Percentiles rank a stretch among this genome's conserved stretches.
Conservation (phyloP, 345 rosid species). For the Salix dunnii region DNA sequence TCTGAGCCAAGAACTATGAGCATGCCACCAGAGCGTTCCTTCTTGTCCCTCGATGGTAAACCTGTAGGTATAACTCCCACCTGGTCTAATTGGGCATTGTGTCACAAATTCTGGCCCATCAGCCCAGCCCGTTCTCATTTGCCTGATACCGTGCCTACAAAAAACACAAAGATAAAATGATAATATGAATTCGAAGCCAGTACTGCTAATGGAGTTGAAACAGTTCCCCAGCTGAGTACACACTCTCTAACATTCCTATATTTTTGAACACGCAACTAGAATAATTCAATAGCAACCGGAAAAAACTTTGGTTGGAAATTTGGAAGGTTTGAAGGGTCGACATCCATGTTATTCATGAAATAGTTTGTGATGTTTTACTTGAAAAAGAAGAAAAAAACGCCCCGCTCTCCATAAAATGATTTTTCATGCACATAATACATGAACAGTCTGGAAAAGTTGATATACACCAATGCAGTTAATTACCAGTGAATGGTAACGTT, state of each 20-base stretch:
- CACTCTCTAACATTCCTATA: too few species aligned
- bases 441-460: background rate
- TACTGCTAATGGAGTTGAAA: too few species aligned
- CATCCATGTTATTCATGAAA: too few species aligned
- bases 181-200: too few species aligned
- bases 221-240: too few species aligned
- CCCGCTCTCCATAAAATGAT: background rate
- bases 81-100: conserved; percentile 92
- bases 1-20: conserved; percentile 96
- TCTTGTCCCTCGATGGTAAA: conserved; percentile 82
- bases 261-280: background rate
- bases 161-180: too few species aligned
- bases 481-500: conserved; percentile 93
- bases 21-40: conserved; percentile 99
- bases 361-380: too few species aligned
- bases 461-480: background rate
- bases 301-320: too few species aligned
- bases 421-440: background rate
- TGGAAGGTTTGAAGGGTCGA: too few species aligned
- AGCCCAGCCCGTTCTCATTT: conserved; percentile 83
- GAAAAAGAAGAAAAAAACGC: background rate
- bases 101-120: conserved; percentile 96
- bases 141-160: conserved; percentile 84
- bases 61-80: conserved; percentile 72
- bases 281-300: background rate